Percentiles rank a stretch among this genome's conserved stretches.
phyloP scores from a whole-genome alignment of 1,284 basidiomycete genomes.

The Pseudozyma hubeiensis region DNA sequence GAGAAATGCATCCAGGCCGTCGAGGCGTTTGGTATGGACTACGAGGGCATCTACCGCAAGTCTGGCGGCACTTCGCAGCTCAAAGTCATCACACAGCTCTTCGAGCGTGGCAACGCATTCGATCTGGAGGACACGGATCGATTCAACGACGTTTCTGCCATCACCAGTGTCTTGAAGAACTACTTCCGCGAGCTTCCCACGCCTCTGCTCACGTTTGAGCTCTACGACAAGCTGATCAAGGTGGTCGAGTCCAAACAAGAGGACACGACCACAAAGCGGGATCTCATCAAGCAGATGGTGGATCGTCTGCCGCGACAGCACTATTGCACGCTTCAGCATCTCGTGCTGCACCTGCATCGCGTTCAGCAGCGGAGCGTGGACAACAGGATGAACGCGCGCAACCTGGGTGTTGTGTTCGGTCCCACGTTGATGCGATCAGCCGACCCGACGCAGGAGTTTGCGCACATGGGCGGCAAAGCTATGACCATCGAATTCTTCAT shows the following conservation, averaged over 20 bases:
- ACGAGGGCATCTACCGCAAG: constrained; percentile 97
- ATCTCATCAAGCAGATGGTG: constrained; percentile 74
- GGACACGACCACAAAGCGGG: constrained; percentile 19
- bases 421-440: constrained; percentile 92
- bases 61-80: constrained; percentile 92
- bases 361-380: constrained; percentile 70
- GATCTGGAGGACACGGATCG: constrained; percentile 86
- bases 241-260: constrained; percentile 32
- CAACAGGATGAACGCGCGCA: constrained; percentile 94
- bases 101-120: constrained; percentile 91
- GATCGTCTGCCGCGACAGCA: constrained; percentile 85
- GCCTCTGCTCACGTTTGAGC: constrained; percentile 87
- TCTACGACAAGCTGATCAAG: constrained; percentile 86
- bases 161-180: constrained; percentile 95
- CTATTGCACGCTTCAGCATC: constrained; percentile 82
- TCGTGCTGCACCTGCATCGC: constrained; percentile 86
- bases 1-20: constrained; percentile 77
- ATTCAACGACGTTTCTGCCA: constrained; percentile 96
- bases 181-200: constrained; percentile 92
- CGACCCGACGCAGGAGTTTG: constrained; percentile 88
- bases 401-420: constrained; percentile 99
- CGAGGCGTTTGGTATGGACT: constrained; percentile 75
- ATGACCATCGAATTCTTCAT: constrained; percentile 73
- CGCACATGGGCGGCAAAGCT: constrained; percentile 95
- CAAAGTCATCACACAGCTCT: constrained; percentile 91